These are phyloP conservation scores for Pestalotiopsis sp. DNA, from an alignment of 2,329 filamentous ascomycete genomes.

Conservation along the genomic window DNA sequence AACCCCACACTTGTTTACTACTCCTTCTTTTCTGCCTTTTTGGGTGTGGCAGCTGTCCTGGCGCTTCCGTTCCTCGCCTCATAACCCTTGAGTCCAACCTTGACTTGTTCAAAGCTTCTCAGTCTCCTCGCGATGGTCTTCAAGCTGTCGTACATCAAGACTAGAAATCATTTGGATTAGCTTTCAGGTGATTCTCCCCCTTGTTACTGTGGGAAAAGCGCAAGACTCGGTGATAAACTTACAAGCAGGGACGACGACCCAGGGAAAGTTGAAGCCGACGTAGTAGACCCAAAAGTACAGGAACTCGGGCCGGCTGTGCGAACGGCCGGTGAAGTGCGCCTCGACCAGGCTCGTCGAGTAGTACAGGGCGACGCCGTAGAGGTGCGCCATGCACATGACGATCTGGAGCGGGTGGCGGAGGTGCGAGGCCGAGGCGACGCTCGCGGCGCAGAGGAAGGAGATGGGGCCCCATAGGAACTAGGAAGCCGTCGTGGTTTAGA, in stretches of 20 bases:
- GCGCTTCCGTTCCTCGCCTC: constrained; percentile 13
- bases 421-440: constrained; percentile 45
- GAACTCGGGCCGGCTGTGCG: constrained; percentile 60
- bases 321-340: constrained; percentile 43
- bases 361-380: constrained; percentile 66
- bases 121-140: constrained; percentile 26
- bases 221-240: constrained; percentile 29
- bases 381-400: constrained; percentile 53
- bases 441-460: constrained; percentile 49
- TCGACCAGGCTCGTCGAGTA: constrained; percentile 60
- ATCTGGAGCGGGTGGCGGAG: constrained; percentile 55
- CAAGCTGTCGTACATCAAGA: constrained; percentile 29
- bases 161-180: constrained; percentile 15
- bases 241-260: constrained; percentile 60
- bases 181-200: not conserved
- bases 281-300: constrained; percentile 69
- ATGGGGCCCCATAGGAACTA: constrained; percentile 64
- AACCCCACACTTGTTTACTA: not conserved
- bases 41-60: not conserved
- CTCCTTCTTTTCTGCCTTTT: constrained; percentile 9
- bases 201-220: not conserved
- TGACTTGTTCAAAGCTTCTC: constrained; percentile 26
- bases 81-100: constrained; percentile 21
- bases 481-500: too few species aligned
- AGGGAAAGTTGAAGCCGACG: constrained; percentile 61